Conservation (phyloP, 176 grass and related monocot genomes). For the Tillandsia leiboldiana region DNA sequence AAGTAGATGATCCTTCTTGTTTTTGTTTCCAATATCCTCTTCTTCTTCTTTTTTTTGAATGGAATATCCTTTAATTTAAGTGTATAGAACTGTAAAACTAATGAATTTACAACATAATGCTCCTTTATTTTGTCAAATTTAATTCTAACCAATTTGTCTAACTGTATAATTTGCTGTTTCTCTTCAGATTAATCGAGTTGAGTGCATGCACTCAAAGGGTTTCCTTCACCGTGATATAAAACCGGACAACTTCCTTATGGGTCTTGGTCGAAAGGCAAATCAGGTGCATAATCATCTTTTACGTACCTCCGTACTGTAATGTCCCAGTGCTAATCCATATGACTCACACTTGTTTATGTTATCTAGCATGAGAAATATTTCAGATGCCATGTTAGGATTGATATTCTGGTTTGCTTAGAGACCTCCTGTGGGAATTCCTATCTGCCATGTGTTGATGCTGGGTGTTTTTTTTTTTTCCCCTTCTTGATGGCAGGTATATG, state of each 20-base stretch:
- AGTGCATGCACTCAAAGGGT: slow-evolving; percentile 70
- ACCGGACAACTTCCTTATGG: slow-evolving; percentile 79
- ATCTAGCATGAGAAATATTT: background rate
- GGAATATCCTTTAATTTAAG: background rate
- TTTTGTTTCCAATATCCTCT: background rate
- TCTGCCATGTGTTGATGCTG: background rate
- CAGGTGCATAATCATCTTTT: slow-evolving; percentile 36
- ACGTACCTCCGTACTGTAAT: background rate
- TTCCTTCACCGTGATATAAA: slow-evolving; percentile 86
- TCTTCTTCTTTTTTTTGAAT: background rate
- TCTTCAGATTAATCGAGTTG: slow-evolving; percentile 53
- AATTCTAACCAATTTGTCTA: background rate
- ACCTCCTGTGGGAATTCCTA: background rate
- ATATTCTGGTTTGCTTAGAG: no score
- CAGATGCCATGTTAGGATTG: background rate
- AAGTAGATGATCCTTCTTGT: background rate
- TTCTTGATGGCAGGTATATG: slow-evolving; percentile 45
- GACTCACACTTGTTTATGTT: background rate
- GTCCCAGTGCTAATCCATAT: no score
- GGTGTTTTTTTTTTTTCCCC: background rate
- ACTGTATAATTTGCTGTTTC: background rate
- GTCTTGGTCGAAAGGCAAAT: slow-evolving; percentile 67
- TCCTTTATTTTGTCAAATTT: background rate
- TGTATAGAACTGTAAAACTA: background rate
- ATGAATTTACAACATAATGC: background rate